A percentile compares a stretch with the other conserved stretches of the same genome.
These are phyloP conservation scores for Leccinum cinnamomeum DNA, from an alignment of 1,284 basidiomycete species.

Conservation along the genomic window DNA sequence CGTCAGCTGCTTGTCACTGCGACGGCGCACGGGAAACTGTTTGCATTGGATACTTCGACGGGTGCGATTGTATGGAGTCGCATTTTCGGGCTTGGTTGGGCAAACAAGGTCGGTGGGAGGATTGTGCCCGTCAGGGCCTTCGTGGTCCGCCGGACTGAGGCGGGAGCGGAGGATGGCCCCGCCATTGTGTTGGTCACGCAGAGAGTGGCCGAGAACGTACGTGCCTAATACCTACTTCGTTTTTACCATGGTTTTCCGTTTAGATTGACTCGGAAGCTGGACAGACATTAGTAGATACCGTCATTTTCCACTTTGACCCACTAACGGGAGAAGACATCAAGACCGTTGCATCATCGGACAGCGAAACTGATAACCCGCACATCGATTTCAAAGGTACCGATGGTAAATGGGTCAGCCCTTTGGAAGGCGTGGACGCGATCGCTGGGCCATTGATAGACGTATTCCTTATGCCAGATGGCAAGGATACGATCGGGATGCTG, in stretches of 20 bases:
- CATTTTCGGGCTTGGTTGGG: constrained; percentile 66
- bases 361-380: neutral
- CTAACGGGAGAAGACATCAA: constrained; percentile 66
- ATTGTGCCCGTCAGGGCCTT: constrained; percentile 57
- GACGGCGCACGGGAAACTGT: constrained; percentile 75
- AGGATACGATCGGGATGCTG: constrained; percentile 57
- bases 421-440: constrained; percentile 62
- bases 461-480: constrained; percentile 48
- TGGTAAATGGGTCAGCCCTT: constrained; percentile 19
- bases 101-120: constrained; percentile 50
- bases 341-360: constrained; percentile 18
- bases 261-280: constrained; percentile 12
- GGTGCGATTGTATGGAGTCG: constrained; percentile 79
- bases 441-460: constrained; percentile 58
- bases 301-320: constrained; percentile 78
- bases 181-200: constrained; percentile 65
- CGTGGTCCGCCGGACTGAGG: constrained; percentile 14
- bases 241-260: neutral
- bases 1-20: constrained; percentile 80
- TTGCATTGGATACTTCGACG: constrained; percentile 78
- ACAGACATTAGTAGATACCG: constrained; percentile 57
- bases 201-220: constrained; percentile 58
- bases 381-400: constrained; percentile 8
- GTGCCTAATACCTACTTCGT: constrained; percentile 23
- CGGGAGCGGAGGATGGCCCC: constrained; percentile 3